Base-by-base conservation (phyloP, 2,329 filamentous ascomycete genomes). In the Macroventuria anomochaeta region DNA sequence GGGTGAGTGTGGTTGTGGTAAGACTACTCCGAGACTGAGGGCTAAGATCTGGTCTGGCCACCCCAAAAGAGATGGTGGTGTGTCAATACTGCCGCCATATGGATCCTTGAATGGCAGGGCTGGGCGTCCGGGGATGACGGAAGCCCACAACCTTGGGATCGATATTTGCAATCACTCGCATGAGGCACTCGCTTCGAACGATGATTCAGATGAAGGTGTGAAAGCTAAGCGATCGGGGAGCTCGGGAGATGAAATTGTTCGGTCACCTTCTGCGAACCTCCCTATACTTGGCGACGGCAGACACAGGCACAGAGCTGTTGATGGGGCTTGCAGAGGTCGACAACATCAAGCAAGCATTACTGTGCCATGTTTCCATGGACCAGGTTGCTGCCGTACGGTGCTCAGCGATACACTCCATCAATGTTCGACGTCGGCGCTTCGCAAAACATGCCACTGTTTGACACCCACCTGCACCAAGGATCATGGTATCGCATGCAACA, bases 61-160 rank as follows among this genome's bases (percentile, higher is more conserved):
- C 53, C 38, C 47, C 32, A 21, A 37, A 55, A 38, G 48, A 47
- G 50, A 46, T 43, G 38, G 33, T 58, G 53, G 54, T 49, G 56
- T 60, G 53, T 55, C 46, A 51, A 59, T 41, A 37, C 34, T 61
- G 58, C 60, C 57, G 48, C 59, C 47, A 52, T 48, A 47, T 56
- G 37, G 46, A 64, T 58, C 60, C 57, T 49, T 62, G 56, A 53
- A 51, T 34, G 43, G 20, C 34, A 52, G 47, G 25, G 26, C 38
- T 49, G 53, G 42, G 50, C 37, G 31, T 34, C 40, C 57, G 62
- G 53, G 58, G 62, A 61, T 56, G 52, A 54, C 57, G 62, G 64
- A 49, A 48, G 53, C 50, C 56, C 53, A 56, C 33, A 40, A 37
- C 36, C 20, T 32, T 65, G 56, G 53, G 34, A 53, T 52, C 37